phyloP scores from a whole-genome alignment of 2,329 filamentous ascomycete genomes.

The Basipetospora chlamydospora region DNA sequence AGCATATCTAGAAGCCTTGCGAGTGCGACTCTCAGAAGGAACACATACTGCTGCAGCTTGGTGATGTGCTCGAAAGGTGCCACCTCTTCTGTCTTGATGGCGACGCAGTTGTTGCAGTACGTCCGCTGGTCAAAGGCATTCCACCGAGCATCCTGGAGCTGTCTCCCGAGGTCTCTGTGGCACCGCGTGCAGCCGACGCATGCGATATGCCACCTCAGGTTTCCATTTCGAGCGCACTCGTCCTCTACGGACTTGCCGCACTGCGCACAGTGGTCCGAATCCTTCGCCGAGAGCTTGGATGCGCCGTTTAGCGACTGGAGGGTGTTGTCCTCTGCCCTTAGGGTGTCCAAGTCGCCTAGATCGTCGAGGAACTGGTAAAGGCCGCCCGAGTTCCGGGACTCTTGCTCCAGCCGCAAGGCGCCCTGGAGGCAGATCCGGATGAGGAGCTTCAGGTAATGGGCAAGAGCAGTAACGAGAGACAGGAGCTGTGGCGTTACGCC shows the following conservation, averaged over 20 bases:
- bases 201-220: constrained; percentile 68
- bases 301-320: constrained; percentile 52
- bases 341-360: constrained; percentile 65
- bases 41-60: constrained; percentile 87
- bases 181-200: constrained; percentile 66
- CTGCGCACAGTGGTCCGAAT: constrained; percentile 69
- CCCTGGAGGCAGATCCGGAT: constrained; percentile 96
- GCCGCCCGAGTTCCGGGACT: constrained; percentile 58
- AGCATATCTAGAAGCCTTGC: constrained; percentile 80
- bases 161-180: constrained; percentile 49
- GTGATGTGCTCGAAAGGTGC: constrained; percentile 58
- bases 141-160: constrained; percentile 56
- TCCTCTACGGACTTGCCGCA: constrained; percentile 89
- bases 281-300: constrained; percentile 52
- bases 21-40: constrained; percentile 79
- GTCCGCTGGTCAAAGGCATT: constrained; percentile 53
- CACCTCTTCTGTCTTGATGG: constrained; percentile 35
- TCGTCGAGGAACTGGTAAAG: constrained; percentile 74
- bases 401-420: constrained; percentile 77
- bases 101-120: constrained; percentile 55
- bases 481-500: constrained; percentile 96
- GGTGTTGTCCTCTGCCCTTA: constrained; percentile 56
- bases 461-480: constrained; percentile 89
- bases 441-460: constrained; percentile 92
- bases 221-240: constrained; percentile 64